Conservation (phyloP, 441 rosid genomes). For the Hura crepitans region DNA sequence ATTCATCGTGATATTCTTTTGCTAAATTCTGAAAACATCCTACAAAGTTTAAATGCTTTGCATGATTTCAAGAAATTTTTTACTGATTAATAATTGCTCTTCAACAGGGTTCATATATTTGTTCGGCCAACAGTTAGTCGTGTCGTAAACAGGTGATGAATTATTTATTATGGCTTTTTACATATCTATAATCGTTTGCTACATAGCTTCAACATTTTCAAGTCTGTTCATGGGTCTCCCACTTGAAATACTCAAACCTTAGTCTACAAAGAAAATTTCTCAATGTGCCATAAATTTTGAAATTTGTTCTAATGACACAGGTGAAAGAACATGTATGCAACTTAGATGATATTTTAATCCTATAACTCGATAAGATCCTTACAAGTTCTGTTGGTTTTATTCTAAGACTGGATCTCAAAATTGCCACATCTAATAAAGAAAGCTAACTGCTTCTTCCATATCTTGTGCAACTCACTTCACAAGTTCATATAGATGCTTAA, state of each 20-base stretch:
- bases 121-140: constrained; percentile 88
- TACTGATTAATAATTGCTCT: constrained; percentile 21
- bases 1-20: constrained; percentile 1
- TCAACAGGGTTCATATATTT: constrained; percentile 84
- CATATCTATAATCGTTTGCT: too few relatives aligned
- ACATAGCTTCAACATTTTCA: constrained; percentile 10
- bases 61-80: not conserved
- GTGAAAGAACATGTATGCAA: not conserved
- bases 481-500: not conserved
- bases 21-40: constrained; percentile 5
- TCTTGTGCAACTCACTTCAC: not conserved
- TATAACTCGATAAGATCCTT: not conserved
- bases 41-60: constrained; percentile 1
- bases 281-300: not conserved
- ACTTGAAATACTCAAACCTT: not conserved
- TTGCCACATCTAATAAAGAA: not conserved
- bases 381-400: not conserved
- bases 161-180: constrained; percentile 7
- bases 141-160: constrained; percentile 80
- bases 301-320: not conserved
- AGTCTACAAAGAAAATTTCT: not conserved
- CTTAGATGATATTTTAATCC: not conserved
- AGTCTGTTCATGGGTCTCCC: not conserved
- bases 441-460: not conserved
- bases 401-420: not conserved